Conservation (phyloP, 352 stramenopile genomes). For the Phytophthora capsici region DNA sequence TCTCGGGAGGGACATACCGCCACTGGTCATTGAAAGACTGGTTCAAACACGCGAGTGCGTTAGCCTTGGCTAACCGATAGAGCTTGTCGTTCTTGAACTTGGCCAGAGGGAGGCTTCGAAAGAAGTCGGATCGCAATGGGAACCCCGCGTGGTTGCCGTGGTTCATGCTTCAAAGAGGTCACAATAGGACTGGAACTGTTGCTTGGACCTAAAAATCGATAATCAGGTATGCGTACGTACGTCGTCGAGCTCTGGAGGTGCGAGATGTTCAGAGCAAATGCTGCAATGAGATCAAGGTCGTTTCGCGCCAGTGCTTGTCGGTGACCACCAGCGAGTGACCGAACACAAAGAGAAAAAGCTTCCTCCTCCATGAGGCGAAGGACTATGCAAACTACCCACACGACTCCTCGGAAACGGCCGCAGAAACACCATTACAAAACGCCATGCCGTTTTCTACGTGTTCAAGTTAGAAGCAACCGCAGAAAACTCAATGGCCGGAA, state of each 20-base stretch:
- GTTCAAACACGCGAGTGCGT: conserved; percentile 62
- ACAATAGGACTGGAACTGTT: neutral
- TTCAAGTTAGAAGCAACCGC: conserved; percentile 12
- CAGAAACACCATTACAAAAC: conserved; percentile 16
- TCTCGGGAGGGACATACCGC: conserved; percentile 81
- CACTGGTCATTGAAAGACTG: conserved; percentile 85
- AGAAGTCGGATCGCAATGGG: conserved; percentile 75
- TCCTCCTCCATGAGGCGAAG: conserved; percentile 6
- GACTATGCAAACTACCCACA: conserved; percentile 18
- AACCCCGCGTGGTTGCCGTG: conserved; percentile 44
- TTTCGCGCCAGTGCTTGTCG: conserved; percentile 11
- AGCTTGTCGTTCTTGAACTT: conserved; percentile 66
- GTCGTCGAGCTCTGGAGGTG: conserved; percentile 4
- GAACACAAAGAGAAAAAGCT: conserved; percentile 6
- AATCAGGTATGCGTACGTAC: conserved; percentile 1
- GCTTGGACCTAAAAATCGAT: neutral
- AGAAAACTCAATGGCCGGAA: conserved; percentile 20
- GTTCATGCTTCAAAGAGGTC: conserved; percentile 26
- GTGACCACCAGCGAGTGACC: conserved; percentile 15
- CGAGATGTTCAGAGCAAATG: conserved; percentile 33
- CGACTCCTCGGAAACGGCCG: conserved; percentile 26
- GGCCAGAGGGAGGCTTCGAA: conserved; percentile 66
- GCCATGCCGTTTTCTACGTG: conserved; percentile 20
- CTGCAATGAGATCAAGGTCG: conserved; percentile 30
- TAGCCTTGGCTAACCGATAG: conserved; percentile 56